Conservation (phyloP, 2,329 filamentous ascomycete species). For the Boeremia exigua region DNA sequence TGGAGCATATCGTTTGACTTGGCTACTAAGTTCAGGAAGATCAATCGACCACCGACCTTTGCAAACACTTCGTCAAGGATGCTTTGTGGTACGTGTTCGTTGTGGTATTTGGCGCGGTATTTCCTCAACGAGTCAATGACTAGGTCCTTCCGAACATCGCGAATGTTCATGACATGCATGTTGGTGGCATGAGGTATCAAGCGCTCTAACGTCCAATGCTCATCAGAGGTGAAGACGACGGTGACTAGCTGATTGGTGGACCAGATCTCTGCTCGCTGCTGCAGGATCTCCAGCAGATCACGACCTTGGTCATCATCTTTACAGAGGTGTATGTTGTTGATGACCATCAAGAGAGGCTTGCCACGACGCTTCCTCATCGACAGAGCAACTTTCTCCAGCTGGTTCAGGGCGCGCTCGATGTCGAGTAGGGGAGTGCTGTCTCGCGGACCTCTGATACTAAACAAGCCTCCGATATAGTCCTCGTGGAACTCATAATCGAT, state of each 20-base stretch:
- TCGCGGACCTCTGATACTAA: constrained; percentile 88
- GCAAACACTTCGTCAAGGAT: constrained; percentile 80
- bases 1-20: constrained; percentile 81
- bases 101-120: constrained; percentile 78
- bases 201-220: constrained; percentile 97
- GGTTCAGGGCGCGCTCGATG: constrained; percentile 95
- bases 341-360: constrained; percentile 81
- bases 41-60: constrained; percentile 85
- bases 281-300: constrained; percentile 88
- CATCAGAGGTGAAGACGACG: constrained; percentile 91
- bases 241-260: constrained; percentile 88
- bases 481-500: constrained; percentile 97
- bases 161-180: constrained; percentile 87
- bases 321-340: constrained; percentile 91
- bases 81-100: constrained; percentile 62
- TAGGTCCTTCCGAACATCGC: constrained; percentile 77
- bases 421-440: constrained; percentile 92
- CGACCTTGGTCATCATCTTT: constrained; percentile 88
- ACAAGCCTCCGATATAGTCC: constrained; percentile 94
- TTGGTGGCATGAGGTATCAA: constrained; percentile 89
- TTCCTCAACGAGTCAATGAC: constrained; percentile 76
- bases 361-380: constrained; percentile 66
- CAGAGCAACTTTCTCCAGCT: constrained; percentile 92
- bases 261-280: constrained; percentile 96
- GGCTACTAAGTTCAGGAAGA: constrained; percentile 85